Evolutionary conservation across 192 early-diverging fungal species (phyloP).

Genomic region (Ambispora gerdemannii): DNA sequence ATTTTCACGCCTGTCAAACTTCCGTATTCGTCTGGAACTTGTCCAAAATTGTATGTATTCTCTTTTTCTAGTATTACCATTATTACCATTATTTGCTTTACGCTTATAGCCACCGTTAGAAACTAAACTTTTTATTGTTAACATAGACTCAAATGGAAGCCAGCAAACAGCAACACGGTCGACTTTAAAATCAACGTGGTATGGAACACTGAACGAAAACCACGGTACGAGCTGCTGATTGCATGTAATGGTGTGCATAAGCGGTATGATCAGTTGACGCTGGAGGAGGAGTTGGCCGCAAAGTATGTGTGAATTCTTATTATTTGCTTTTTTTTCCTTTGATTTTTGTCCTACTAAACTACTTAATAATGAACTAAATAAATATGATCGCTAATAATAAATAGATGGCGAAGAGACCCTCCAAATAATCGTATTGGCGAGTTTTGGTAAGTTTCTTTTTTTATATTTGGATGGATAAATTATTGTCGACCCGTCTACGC

Average conservation of each 20-base stretch:
- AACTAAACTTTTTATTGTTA: not conserved
- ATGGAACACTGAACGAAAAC: conserved; percentile 36
- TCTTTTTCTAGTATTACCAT: not conserved
- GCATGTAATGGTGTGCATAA: conserved; percentile 37
- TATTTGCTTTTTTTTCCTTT: not conserved
- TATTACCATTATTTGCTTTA: conserved; percentile 4
- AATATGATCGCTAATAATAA: conserved; percentile 30
- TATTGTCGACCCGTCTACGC: too few species aligned
- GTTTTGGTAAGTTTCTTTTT: conserved; percentile 33
- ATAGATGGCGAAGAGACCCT: conserved; percentile 41
- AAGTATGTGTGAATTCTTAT: conserved; percentile 32
- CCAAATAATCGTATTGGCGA: conserved; percentile 42
- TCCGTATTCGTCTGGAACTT: conserved; percentile 47
- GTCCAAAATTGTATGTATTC: conserved; percentile 48
- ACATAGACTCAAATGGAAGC: conserved; percentile 60
- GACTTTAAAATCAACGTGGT: conserved; percentile 48
- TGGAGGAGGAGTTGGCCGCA: conserved; percentile 32
- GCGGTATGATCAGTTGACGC: conserved; percentile 44
- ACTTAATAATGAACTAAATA: not conserved
- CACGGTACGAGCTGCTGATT: conserved; percentile 38
- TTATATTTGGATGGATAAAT: conserved; percentile 2
- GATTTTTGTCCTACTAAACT: not conserved
- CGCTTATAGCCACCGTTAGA: not conserved
- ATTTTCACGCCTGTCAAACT: conserved; percentile 62
- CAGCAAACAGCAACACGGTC: conserved; percentile 41